A percentile compares a stretch with the other conserved stretches of the same genome.
Conservation (phyloP, 2,329 filamentous ascomycete genomes). For the Delphinella strobiligena region DNA sequence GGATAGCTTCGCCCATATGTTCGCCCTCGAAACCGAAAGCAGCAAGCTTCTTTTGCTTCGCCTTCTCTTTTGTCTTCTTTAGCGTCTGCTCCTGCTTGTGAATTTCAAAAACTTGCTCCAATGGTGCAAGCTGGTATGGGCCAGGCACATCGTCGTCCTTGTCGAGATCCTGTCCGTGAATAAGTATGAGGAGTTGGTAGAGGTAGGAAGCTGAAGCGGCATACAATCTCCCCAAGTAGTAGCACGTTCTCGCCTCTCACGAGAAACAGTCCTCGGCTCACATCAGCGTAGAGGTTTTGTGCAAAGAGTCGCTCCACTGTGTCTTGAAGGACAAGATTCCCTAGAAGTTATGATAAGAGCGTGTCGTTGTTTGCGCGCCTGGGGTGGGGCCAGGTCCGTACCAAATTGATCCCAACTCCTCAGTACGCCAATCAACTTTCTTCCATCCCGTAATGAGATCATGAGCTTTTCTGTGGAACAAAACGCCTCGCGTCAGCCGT, state of each 20-base stretch:
- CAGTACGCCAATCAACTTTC: constrained; percentile 85
- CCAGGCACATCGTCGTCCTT: constrained; percentile 77
- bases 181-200: neutral
- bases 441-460: constrained; percentile 79
- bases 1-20: constrained; percentile 61
- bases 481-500: constrained; percentile 16
- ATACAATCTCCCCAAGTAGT: constrained; percentile 75
- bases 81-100: constrained; percentile 58
- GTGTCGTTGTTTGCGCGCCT: neutral
- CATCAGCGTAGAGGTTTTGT: constrained; percentile 65
- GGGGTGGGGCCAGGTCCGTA: constrained; percentile 29
- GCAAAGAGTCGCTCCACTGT: constrained; percentile 83
- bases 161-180: constrained; percentile 61
- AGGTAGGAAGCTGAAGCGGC: no score
- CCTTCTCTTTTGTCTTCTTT: constrained; percentile 64
- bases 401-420: constrained; percentile 97
- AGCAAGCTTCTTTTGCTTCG: constrained; percentile 56
- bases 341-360: constrained; percentile 34
- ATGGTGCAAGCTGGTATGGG: constrained; percentile 54
- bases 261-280: constrained; percentile 75
- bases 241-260: constrained; percentile 96
- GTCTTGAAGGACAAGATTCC: constrained; percentile 88
- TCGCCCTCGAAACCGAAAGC: constrained; percentile 82
- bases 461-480: constrained; percentile 75
- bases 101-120: constrained; percentile 57